Conservation (phyloP, 1,139 yeast genomes). For the Sugiyamaella paludigena region DNA sequence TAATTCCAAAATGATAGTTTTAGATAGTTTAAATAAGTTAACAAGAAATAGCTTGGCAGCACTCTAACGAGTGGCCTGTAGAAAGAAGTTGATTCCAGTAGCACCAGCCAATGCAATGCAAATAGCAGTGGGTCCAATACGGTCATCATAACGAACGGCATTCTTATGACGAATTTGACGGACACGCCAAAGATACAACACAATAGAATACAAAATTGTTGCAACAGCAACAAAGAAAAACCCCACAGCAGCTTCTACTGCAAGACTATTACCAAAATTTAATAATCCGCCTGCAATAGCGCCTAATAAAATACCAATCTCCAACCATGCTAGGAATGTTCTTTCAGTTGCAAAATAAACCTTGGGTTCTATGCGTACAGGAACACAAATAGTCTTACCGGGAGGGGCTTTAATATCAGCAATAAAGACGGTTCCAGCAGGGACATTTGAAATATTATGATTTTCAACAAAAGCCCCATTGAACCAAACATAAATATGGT, state of each 20-base stretch:
- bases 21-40: background rate
- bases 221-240: conserved; percentile 78
- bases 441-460: conserved; percentile 58
- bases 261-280: conserved; percentile 79
- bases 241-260: conserved; percentile 84
- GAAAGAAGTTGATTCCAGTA: conserved; percentile 62
- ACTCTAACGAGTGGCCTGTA: conserved; percentile 26
- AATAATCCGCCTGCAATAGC: conserved; percentile 91
- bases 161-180: conserved; percentile 76
- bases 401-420: conserved; percentile 52
- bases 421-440: conserved; percentile 79
- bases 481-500: conserved; percentile 26
- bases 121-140: conserved; percentile 79
- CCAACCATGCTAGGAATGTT: conserved; percentile 94
- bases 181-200: conserved; percentile 78
- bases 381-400: conserved; percentile 89
- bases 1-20: background rate
- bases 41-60: background rate
- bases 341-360: conserved; percentile 98
- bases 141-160: conserved; percentile 84
- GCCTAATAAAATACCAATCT: conserved; percentile 91
- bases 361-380: conserved; percentile 97
- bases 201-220: conserved; percentile 71
- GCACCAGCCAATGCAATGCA: conserved; percentile 73
- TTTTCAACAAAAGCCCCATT: conserved; percentile 26